Percentiles rank a stretch among this genome's conserved stretches.
phyloP scores from a whole-genome alignment of 1,139 yeast species.

The Zygoascus hellenicus region DNA sequence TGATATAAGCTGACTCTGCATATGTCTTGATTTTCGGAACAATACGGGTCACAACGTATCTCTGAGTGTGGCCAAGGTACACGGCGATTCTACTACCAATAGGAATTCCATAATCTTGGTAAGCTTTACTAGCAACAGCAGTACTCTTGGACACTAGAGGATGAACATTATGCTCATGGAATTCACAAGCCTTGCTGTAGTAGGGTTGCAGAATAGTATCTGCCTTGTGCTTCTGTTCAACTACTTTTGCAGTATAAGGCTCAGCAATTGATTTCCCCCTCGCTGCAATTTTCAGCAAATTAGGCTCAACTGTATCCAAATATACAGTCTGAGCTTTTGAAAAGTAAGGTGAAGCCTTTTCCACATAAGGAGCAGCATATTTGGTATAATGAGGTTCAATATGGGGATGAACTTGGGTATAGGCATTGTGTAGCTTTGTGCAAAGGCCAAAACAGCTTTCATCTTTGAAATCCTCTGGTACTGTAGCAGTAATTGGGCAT shows the following conservation, averaged over 20 bases:
- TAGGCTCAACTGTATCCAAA: slow-evolving; percentile 19
- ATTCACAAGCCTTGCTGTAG: slow-evolving; percentile 8
- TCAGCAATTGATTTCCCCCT: slow-evolving; percentile 12
- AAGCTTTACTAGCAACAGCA: slow-evolving; percentile 6
- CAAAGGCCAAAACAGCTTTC: slow-evolving; percentile 8
- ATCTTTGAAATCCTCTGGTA: slow-evolving; percentile 3
- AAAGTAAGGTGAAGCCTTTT: slow-evolving; percentile 20
- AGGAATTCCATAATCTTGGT: slow-evolving; percentile 16
- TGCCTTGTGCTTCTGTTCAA: not conserved
- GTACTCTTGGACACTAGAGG: slow-evolving; percentile 14
- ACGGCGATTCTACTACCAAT: slow-evolving; percentile 10
- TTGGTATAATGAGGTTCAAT: slow-evolving; percentile 16
- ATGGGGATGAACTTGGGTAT: slow-evolving; percentile 7
- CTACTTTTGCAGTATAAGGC: slow-evolving; percentile 9
- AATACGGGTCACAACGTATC: slow-evolving; percentile 14
- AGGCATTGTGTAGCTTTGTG: slow-evolving; percentile 6
- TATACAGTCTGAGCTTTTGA: slow-evolving; percentile 18
- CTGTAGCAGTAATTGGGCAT: slow-evolving; percentile 5
- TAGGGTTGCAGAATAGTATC: slow-evolving; percentile 16
- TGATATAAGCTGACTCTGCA: slow-evolving; percentile 8
- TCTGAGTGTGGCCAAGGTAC: slow-evolving; percentile 12
- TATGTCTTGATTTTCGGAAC: slow-evolving; percentile 12
- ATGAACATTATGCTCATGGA: slow-evolving; percentile 12
- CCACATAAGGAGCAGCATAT: slow-evolving; percentile 23
- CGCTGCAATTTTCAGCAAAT: slow-evolving; percentile 12